phyloP scores from a whole-genome alignment of 805 yeast genomes.

The Hanseniaspora jakobsenii region DNA sequence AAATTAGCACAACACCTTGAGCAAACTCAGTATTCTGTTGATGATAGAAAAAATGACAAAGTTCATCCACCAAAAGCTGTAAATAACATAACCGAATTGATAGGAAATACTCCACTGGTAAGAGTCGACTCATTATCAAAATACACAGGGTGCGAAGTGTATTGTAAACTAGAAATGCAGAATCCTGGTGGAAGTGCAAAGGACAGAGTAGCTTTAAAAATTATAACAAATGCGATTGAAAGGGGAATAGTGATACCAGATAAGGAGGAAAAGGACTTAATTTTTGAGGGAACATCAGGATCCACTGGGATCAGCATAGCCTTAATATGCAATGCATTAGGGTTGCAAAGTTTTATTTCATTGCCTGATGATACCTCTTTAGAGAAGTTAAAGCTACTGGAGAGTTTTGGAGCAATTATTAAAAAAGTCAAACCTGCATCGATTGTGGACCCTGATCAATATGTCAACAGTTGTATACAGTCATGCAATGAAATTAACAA shows the following conservation, averaged over 20 bases:
- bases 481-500: constrained; percentile 42
- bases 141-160: constrained; percentile 67
- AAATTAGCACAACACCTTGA: not conserved
- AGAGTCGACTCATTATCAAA: constrained; percentile 57
- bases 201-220: constrained; percentile 83
- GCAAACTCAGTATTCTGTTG: too few species aligned
- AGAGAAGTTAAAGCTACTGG: constrained; percentile 65
- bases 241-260: constrained; percentile 47
- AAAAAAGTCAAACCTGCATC: constrained; percentile 89
- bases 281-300: constrained; percentile 93
- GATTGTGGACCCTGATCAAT: constrained; percentile 85
- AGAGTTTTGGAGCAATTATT: constrained; percentile 66
- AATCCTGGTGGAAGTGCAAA: constrained; percentile 96
- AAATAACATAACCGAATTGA: constrained; percentile 60
- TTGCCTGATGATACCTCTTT: constrained; percentile 85
- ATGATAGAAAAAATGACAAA: not conserved
- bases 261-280: constrained; percentile 51
- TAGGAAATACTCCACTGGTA: constrained; percentile 84
- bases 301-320: constrained; percentile 94
- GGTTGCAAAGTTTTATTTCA: constrained; percentile 85
- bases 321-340: constrained; percentile 74
- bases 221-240: constrained; percentile 39
- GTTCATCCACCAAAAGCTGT: constrained; percentile 25
- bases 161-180: constrained; percentile 71
- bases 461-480: constrained; percentile 72